A percentile compares a stretch with the other conserved stretches of the same genome.
phyloP scores from a whole-genome alignment of 1,284 basidiomycete genomes.

The Vanrija sp. region DNA sequence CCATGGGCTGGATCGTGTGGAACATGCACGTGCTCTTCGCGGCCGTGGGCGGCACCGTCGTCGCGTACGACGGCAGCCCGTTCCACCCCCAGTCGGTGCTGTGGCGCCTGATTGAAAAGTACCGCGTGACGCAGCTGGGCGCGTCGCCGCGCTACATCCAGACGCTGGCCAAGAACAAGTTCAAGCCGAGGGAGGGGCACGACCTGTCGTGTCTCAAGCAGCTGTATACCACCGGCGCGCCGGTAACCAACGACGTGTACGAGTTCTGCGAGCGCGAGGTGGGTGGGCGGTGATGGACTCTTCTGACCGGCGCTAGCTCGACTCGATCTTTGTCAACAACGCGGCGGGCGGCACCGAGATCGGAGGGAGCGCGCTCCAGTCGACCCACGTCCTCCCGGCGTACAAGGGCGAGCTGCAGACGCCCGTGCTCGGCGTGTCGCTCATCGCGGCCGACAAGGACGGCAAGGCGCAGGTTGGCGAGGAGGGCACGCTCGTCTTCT shows the following conservation, averaged over 20 bases:
- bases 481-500: slow-evolving; percentile 37
- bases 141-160: slow-evolving; percentile 34
- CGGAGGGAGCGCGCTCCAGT: slow-evolving; percentile 33
- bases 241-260: slow-evolving; percentile 31
- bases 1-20: slow-evolving; percentile 44
- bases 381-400: slow-evolving; percentile 27
- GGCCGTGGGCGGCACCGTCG: slow-evolving; percentile 27
- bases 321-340: slow-evolving; percentile 30
- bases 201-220: slow-evolving; percentile 27
- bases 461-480: slow-evolving; percentile 15
- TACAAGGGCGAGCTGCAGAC: slow-evolving; percentile 39
- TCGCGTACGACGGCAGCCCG: slow-evolving; percentile 41
- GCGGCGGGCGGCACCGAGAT: slow-evolving; percentile 39
- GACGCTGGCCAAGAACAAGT: slow-evolving; percentile 14
- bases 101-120: slow-evolving; percentile 28
- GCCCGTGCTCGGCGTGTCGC: slow-evolving; percentile 35
- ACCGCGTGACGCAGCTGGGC: slow-evolving; percentile 33
- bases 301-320: not conserved
- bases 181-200: slow-evolving; percentile 16
- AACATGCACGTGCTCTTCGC: slow-evolving; percentile 30
- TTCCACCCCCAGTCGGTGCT: slow-evolving; percentile 35
- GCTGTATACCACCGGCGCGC: slow-evolving; percentile 38
- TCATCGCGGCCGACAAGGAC: slow-evolving; percentile 20
- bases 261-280: slow-evolving; percentile 16
- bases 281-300: not conserved